Base-by-base conservation (phyloP, 176 grass and related monocot genomes). In the Triticum turgidum region DNA sequence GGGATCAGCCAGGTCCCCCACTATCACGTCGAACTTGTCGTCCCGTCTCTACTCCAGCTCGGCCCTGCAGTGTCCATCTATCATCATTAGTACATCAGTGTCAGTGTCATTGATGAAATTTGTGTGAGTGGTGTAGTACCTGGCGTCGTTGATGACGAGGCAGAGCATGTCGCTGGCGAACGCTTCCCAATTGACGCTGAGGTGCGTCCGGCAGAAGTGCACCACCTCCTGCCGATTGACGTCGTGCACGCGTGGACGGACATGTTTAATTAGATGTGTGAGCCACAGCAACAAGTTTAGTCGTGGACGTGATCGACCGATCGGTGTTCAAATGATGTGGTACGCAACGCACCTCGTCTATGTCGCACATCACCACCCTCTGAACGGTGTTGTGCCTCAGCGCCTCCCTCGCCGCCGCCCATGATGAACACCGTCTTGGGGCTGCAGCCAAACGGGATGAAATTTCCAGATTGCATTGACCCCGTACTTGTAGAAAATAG, bases 1-100 rank as follows among this genome's bases (percentile, higher is more conserved):
- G 9, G 94, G 94, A 62, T 97, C 94, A n/a, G 90, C 85, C 56
- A 94, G 83, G 70, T 97, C 92, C n/a, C 94, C 94, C 6, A 94
- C 77, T 80, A 94, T 92, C 13, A 97, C 86, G 38, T 92, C 94
- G 38, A 85, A 97, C 80, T 86, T 91, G 11, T 94, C 90, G 11
- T 94, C 90, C 15, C 39, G 5, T 9, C 84, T 90, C 77, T 90
- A 91, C 66, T 97, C 94, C 63, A 97, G 69, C 79, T 97, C 92
- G 72, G 73, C 90, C 81, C 92, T 97, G 38, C 11, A 81, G 49
- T 33, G 41, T 79, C 34, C 38, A 32, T 32, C 32, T 32, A 32
- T 32, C 32, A 32, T 32, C 32, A 32, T 32, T 32, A 32, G 32
- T 3, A 32, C 32, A 32, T 3, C 32, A 32, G 32, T 32, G 32